Evolutionary conservation across 1,284 basidiomycete genomes (phyloP).

Genomic region (Papiliotrema fonsecae): DNA sequence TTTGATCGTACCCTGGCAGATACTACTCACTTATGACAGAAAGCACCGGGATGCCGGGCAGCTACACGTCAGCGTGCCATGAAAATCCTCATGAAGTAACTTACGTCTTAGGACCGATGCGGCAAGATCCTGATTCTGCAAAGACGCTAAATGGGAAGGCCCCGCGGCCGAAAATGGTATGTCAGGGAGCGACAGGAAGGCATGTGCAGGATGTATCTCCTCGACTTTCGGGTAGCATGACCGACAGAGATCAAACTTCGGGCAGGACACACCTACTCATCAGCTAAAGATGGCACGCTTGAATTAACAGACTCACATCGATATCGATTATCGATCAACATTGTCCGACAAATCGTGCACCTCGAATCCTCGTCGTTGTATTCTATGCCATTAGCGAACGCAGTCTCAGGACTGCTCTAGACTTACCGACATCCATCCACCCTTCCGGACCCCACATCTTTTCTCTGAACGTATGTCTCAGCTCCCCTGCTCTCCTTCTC

Average conservation of each 20-base stretch:
- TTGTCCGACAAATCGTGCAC: slow-evolving; percentile 72
- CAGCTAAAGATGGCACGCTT: neutral
- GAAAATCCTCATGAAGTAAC: neutral
- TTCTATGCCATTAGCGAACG: slow-evolving; percentile 23
- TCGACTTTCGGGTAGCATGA: slow-evolving; percentile 65
- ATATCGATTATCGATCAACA: slow-evolving; percentile 62
- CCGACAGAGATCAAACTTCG: slow-evolving; percentile 70
- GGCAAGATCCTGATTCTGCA: neutral
- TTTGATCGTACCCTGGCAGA: neutral
- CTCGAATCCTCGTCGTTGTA: slow-evolving; percentile 60
- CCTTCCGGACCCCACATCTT: slow-evolving; percentile 73
- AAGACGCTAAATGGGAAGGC: slow-evolving; percentile 14
- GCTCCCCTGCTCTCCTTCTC: slow-evolving; percentile 50
- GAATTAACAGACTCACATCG: slow-evolving; percentile 57
- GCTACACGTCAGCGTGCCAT: slow-evolving; percentile 5
- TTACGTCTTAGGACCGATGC: neutral
- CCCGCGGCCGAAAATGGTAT: slow-evolving; percentile 13
- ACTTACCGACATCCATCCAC: slow-evolving; percentile 81
- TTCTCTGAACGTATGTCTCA: slow-evolving; percentile 77
- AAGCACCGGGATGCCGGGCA: slow-evolving; percentile 44
- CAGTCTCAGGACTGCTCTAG: neutral
- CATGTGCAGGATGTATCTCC: slow-evolving; percentile 80
- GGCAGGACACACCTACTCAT: slow-evolving; percentile 59
- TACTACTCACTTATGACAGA: slow-evolving; percentile 59
- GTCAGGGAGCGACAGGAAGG: slow-evolving; percentile 74